Percentiles rank a stretch among this genome's conserved stretches.
These are phyloP conservation scores for Pythium apleroticum DNA, from an alignment of 352 stramenopile genomes.

Conservation along the genomic window DNA sequence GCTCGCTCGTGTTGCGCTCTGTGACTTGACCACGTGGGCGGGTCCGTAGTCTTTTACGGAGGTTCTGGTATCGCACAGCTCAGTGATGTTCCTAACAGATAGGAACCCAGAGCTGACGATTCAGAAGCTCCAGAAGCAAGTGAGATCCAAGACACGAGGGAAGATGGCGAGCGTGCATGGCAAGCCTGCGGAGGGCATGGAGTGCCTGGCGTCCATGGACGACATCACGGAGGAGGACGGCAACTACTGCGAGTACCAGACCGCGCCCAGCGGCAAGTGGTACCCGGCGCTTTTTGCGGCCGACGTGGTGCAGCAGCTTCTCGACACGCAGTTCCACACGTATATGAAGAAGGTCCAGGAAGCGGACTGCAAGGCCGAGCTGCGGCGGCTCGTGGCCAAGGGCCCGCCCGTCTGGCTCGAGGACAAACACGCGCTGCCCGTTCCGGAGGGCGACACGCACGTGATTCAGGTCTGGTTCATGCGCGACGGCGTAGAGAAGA, in stretches of 20 bases:
- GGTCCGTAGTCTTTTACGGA: constrained; percentile 8
- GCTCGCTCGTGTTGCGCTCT: neutral
- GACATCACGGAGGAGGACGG: constrained; percentile 91
- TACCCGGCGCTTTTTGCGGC: constrained; percentile 74
- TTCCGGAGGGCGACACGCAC: constrained; percentile 90
- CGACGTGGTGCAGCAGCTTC: constrained; percentile 82
- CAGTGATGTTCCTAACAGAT: neutral
- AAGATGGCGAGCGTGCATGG: constrained; percentile 49
- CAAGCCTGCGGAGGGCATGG: constrained; percentile 81
- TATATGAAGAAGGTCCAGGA: constrained; percentile 93
- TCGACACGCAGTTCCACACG: constrained; percentile 89
- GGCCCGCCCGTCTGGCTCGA: constrained; percentile 92
- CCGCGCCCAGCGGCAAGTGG: constrained; percentile 86
- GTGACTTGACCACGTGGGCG: constrained; percentile 25
- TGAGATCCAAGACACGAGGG: constrained; percentile 2
- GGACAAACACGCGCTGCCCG: constrained; percentile 89
- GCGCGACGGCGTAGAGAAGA: constrained; percentile 72
- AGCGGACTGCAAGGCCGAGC: constrained; percentile 93
- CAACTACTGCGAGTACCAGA: constrained; percentile 94
- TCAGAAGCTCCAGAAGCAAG: neutral
- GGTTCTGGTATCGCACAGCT: neutral
- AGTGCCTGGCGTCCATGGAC: constrained; percentile 94
- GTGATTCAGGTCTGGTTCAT: constrained; percentile 91
- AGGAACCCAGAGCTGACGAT: neutral
- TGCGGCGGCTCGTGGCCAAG: constrained; percentile 87